Evolutionary conservation across 768 basidiomycete genomes (phyloP).

Genomic region (Pleurotus eryngii): DNA sequence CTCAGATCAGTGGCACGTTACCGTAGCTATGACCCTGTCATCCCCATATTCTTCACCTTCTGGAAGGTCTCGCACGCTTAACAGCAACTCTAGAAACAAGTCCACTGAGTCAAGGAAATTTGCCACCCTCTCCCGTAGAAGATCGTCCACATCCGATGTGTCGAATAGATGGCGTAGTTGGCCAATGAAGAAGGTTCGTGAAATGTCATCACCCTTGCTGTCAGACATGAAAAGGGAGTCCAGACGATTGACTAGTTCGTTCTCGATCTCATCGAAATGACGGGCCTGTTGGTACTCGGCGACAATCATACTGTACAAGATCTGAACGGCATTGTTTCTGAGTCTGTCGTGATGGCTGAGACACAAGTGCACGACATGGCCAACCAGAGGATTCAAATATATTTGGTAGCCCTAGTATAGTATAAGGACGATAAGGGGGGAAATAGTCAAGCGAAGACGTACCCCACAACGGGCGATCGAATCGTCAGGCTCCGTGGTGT

Average conservation of each 20-base stretch:
- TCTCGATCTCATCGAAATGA: constrained; percentile 87
- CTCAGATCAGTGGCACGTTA: constrained; percentile 25
- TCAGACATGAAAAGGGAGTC: constrained; percentile 93
- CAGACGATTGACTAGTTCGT: constrained; percentile 86
- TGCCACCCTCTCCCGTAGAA: constrained; percentile 72
- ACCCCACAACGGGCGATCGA: constrained; percentile 68
- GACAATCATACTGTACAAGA: constrained; percentile 94
- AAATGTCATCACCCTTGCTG: constrained; percentile 86
- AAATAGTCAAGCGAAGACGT: constrained; percentile 22
- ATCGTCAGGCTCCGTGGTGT: constrained; percentile 47
- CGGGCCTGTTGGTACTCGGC: constrained; percentile 83
- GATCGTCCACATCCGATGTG: constrained; percentile 73
- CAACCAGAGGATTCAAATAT: constrained; percentile 79
- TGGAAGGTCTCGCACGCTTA: constrained; percentile 84
- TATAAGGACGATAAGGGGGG: constrained; percentile 9
- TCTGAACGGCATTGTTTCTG: constrained; percentile 85
- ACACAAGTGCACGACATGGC: constrained; percentile 87
- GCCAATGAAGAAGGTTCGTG: constrained; percentile 88
- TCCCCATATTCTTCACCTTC: constrained; percentile 94
- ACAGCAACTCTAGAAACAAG: constrained; percentile 85
- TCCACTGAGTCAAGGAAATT: constrained; percentile 88
- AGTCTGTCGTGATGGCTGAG: constrained; percentile 93
- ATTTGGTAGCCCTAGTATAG: constrained; percentile 74
- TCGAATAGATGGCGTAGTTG: constrained; percentile 91
- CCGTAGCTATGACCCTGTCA: constrained; percentile 90